These are phyloP conservation scores for Yamadazyma ubonensis DNA, from an alignment of 805 yeast species.

Conservation along the genomic window DNA sequence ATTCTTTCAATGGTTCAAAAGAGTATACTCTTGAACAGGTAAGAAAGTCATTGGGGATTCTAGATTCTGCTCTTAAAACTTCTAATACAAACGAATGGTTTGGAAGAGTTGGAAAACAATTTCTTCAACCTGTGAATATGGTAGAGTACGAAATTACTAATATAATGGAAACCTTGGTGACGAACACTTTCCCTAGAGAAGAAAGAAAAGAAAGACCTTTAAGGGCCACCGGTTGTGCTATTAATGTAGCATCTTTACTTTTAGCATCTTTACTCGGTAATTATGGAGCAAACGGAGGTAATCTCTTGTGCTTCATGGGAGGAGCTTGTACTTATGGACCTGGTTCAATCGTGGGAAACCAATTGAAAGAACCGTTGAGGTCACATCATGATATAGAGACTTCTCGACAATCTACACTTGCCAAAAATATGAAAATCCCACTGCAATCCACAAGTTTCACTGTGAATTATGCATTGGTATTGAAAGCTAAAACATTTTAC, in stretches of 20 bases:
- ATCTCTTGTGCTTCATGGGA: constrained; percentile 83
- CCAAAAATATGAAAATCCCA: constrained; percentile 65
- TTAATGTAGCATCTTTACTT: constrained; percentile 77
- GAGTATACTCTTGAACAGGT: constrained; percentile 75
- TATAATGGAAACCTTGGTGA: constrained; percentile 75
- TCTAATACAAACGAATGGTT: constrained; percentile 30
- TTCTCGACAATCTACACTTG: constrained; percentile 71
- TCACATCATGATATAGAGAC: constrained; percentile 96
- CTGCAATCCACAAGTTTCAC: constrained; percentile 16
- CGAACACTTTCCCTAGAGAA: constrained; percentile 58
- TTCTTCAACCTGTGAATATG: constrained; percentile 69
- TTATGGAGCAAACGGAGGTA: constrained; percentile 71
- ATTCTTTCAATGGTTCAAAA: constrained; percentile 85
- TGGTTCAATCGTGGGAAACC: constrained; percentile 88
- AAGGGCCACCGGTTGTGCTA: constrained; percentile 91
- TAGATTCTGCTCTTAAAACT: constrained; percentile 24
- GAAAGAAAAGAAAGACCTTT: constrained; percentile 63
- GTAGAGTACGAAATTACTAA: constrained; percentile 83
- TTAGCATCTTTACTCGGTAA: constrained; percentile 82
- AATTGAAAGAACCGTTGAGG: constrained; percentile 92
- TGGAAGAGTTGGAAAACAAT: constrained; percentile 27
- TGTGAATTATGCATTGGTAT: constrained; percentile 14
- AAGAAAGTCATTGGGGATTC: constrained; percentile 47
- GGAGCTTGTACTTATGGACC: constrained; percentile 96
- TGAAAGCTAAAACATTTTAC: constrained; percentile 47